Conservation (phyloP, 169 alveolate species). For the Amoebophrya sp. region DNA sequence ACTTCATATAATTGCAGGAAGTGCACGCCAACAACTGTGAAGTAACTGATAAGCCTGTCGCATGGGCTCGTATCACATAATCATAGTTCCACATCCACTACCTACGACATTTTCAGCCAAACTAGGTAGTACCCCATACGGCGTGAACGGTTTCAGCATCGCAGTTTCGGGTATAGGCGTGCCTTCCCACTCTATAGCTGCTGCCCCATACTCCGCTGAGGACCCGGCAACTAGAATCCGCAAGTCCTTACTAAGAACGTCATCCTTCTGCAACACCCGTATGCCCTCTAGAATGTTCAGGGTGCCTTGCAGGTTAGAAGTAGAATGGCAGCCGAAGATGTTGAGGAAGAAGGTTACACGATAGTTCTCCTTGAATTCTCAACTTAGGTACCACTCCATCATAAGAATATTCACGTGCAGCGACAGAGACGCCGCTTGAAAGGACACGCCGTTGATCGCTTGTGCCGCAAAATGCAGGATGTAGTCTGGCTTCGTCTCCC, state of each 20-base stretch:
- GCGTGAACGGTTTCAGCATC: slow-evolving; percentile 28
- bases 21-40: not conserved
- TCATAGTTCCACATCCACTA: too few species aligned
- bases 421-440: slow-evolving; percentile 27
- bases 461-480: slow-evolving; percentile 35
- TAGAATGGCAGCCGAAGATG: too few species aligned
- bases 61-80: too few species aligned
- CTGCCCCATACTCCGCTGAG: slow-evolving; percentile 28
- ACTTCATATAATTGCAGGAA: not conserved
- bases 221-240: slow-evolving; percentile 32
- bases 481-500: slow-evolving; percentile 11
- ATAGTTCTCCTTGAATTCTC: too few species aligned
- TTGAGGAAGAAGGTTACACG: too few species aligned
- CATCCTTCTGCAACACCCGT: not conserved
- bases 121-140: slow-evolving; percentile 34
- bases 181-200: not conserved
- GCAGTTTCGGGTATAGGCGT: slow-evolving; percentile 36
- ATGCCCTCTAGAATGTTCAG: slow-evolving; percentile 27
- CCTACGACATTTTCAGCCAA: too few species aligned
- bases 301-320: slow-evolving; percentile 18
- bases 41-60: slow-evolving; percentile 13
- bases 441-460: slow-evolving; percentile 39
- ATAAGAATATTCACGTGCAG: not conserved
- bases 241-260: not conserved
- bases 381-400: too few species aligned